Base-by-base conservation (phyloP, 1,139 yeast genomes). In the Hansenula sp. region DNA sequence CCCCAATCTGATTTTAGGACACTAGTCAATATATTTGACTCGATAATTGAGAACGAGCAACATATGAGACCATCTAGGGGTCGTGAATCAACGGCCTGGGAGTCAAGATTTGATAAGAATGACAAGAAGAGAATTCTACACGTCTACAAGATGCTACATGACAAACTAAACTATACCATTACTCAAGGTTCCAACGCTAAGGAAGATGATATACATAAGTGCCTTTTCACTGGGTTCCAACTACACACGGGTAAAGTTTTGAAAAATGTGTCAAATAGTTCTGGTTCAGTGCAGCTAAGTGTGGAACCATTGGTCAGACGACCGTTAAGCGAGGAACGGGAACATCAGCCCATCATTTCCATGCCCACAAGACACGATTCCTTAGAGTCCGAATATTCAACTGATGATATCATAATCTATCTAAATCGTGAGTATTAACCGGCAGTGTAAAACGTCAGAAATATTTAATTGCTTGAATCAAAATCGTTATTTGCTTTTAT, bases 321-420 rank as follows among this genome's bases (percentile, higher is more conserved):
- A 33, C 28, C 18, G 28, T 6, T 16, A 31, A 15, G 21, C 33
- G 18, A n/a, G 33, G 17, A 31, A 7, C 11, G 33, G 13, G 6
- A 15, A 5, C 18, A 31, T 5, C 25, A 21, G 25, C 25, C 30
- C 30, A 28, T 28, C 17, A 18, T n/a, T n/a, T 19, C 25, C 7
- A 33, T 7, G 3, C 11, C 16, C 10, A n/a, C 3, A 12, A 2
- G 18, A 12, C 13, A 5, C 16, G 16, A 25, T 25, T 21, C 25
- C 9, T 21, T 9, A 21, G 9, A 9, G 9, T 21, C 25, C 25
- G 15, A 16, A 6, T 25, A 11, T 25, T 4, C 7, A 10, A 5
- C 10, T 11, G 17, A 35, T 35, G 38, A 35, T 35, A 35, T 35
- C 38, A 35, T 35, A 25, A 35, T 35, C 12, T 35, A 25, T 25